phyloP scores from a whole-genome alignment of 2,329 filamentous ascomycete genomes.

The Mycosphaerella arachidis region DNA sequence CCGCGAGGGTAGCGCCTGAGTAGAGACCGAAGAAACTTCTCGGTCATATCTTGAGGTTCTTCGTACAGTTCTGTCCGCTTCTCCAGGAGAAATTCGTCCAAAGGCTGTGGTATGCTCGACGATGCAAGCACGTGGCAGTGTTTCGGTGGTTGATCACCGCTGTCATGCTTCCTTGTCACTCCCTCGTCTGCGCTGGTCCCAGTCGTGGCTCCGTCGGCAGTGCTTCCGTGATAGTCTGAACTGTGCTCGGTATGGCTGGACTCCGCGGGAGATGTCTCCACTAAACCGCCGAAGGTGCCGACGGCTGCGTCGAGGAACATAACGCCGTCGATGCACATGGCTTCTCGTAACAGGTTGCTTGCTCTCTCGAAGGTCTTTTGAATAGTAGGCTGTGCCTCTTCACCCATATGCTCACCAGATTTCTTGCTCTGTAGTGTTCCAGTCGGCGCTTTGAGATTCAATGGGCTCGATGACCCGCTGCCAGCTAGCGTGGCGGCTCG shows the following conservation, averaged over 20 bases:
- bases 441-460: background rate
- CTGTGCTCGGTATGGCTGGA: conserved; percentile 18
- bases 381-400: conserved; percentile 10
- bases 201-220: conserved; percentile 13
- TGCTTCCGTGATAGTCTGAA: conserved; percentile 17
- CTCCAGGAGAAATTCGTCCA: conserved; percentile 5
- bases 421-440: conserved; percentile 9
- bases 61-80: conserved; percentile 7
- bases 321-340: conserved; percentile 48
- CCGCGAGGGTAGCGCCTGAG: conserved; percentile 33
- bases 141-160: conserved; percentile 9
- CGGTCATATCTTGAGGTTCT: conserved; percentile 17
- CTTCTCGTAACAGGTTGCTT: conserved; percentile 45
- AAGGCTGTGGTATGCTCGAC: conserved; percentile 8
- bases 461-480: conserved; percentile 3
- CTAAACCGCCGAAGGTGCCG: conserved; percentile 25
- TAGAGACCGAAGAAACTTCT: conserved; percentile 22
- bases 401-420: conserved; percentile 11
- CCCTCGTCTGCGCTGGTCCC: conserved; percentile 19
- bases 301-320: conserved; percentile 38
- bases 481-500: background rate
- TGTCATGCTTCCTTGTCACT: conserved; percentile 10
- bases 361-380: conserved; percentile 44
- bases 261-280: conserved; percentile 14
- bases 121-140: conserved; percentile 23